Conservation (phyloP, 805 yeast species). For the Saturnispora diversa region DNA sequence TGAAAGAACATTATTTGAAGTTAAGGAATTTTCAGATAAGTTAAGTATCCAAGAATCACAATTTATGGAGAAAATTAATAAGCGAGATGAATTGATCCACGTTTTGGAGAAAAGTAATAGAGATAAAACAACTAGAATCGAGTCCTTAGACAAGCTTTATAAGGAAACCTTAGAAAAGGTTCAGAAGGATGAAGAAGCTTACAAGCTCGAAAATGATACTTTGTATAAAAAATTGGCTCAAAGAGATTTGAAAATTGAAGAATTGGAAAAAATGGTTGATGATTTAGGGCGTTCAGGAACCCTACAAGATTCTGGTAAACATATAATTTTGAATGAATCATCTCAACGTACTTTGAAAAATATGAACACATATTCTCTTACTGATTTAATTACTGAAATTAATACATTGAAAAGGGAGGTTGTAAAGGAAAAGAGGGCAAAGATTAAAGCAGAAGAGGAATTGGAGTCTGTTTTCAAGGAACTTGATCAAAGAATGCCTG, state of each 20-base stretch:
- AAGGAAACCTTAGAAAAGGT: slow-evolving; percentile 36
- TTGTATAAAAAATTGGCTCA: slow-evolving; percentile 31
- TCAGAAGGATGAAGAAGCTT: slow-evolving; percentile 30
- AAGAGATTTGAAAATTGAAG: slow-evolving; percentile 32
- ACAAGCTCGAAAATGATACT: slow-evolving; percentile 31
- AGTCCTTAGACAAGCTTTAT: slow-evolving; percentile 42
- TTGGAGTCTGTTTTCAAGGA: slow-evolving; percentile 66
- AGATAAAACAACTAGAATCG: slow-evolving; percentile 45
- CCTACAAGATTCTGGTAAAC: slow-evolving; percentile 13
- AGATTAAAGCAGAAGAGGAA: slow-evolving; percentile 61
- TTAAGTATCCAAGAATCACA: slow-evolving; percentile 38
- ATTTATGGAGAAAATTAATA: slow-evolving; percentile 47
- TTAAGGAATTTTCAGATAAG: slow-evolving; percentile 41
- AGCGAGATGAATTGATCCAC: slow-evolving; percentile 54
- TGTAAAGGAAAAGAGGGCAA: slow-evolving; percentile 61
- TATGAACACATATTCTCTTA: slow-evolving; percentile 47
- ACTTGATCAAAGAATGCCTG: slow-evolving; percentile 70
- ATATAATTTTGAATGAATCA: slow-evolving; percentile 29
- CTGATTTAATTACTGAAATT: slow-evolving; percentile 58
- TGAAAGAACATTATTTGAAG: slow-evolving; percentile 37
- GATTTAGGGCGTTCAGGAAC: slow-evolving; percentile 24
- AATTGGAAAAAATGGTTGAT: slow-evolving; percentile 39
- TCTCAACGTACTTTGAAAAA: slow-evolving; percentile 45
- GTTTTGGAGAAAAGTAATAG: slow-evolving; percentile 46
- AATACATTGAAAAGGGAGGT: slow-evolving; percentile 57